phyloP scores from a whole-genome alignment of 441 rosid species.

The Croton setiger region DNA sequence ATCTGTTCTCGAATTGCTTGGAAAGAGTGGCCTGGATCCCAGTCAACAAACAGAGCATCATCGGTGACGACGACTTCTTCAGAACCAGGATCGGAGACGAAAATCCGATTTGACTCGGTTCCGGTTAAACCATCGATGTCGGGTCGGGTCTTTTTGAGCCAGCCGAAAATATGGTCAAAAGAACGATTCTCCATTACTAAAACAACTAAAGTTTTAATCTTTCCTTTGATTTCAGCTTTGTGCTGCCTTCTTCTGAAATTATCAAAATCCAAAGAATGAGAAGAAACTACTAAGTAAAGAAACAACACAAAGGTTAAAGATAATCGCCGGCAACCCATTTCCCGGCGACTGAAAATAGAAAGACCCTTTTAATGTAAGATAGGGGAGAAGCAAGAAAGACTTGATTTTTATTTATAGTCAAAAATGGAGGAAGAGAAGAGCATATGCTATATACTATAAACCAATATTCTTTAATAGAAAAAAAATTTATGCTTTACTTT shows the following conservation, averaged over 20 bases:
- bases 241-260: conserved; percentile 33
- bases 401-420: not conserved
- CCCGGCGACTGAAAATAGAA: conserved; percentile 20
- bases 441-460: not conserved
- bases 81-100: conserved; percentile 59
- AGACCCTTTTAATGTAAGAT: not conserved
- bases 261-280: conserved; percentile 43
- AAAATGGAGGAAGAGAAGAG: not conserved
- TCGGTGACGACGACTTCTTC: conserved; percentile 50
- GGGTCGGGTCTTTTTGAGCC: conserved; percentile 87
- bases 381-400: not conserved
- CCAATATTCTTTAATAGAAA: not conserved
- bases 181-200: conserved; percentile 98
- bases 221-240: conserved; percentile 59
- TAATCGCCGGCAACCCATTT: conserved; percentile 41
- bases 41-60: conserved; percentile 76
- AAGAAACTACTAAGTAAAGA: conserved; percentile 45
- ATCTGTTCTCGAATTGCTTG: conserved; percentile 93
- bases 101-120: conserved; percentile 53
- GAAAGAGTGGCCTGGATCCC: conserved; percentile 95
- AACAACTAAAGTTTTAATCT: conserved; percentile 82
- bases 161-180: conserved; percentile 87
- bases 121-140: conserved; percentile 86
- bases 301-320: conserved; percentile 30
- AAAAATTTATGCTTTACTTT: not conserved